phyloP scores from a whole-genome alignment of 306 rosid species.

The Medicago arabica region DNA sequence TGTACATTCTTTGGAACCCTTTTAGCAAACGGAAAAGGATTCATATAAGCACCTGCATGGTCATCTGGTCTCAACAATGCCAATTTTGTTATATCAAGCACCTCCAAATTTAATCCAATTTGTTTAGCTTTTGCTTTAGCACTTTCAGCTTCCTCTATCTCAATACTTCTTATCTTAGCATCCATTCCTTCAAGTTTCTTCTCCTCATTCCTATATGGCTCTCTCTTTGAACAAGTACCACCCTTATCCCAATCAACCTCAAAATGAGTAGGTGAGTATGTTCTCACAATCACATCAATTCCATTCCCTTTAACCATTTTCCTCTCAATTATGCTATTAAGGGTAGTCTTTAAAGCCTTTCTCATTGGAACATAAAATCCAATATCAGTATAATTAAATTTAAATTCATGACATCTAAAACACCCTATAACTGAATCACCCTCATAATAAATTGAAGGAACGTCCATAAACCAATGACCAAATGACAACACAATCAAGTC shows the following conservation, averaged over 20 bases:
- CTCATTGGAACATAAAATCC: conserved; percentile 62
- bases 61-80: background rate
- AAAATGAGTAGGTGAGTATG: background rate
- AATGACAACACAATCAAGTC: conserved; percentile 60
- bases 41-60: background rate
- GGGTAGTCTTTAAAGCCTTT: conserved; percentile 1
- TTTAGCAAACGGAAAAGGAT: background rate
- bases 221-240: background rate
- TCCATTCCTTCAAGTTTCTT: background rate
- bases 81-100: background rate
- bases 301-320: conserved; percentile 31
- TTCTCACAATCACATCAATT: conserved; percentile 8
- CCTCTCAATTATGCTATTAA: conserved; percentile 28
- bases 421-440: conserved; percentile 56
- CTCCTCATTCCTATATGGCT: background rate
- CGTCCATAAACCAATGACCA: conserved; percentile 66
- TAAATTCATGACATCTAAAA: conserved; percentile 50
- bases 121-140: background rate
- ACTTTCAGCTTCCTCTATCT: background rate
- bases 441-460: conserved; percentile 71
- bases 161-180: background rate
- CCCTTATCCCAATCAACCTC: background rate
- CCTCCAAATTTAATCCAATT: background rate
- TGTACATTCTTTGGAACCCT: background rate
- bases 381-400: conserved; percentile 49